A percentile compares a stretch with the other conserved stretches of the same genome.
Conservation (phyloP, 2,329 filamentous ascomycete species). For the Aspergillus pseudoglaucus region DNA sequence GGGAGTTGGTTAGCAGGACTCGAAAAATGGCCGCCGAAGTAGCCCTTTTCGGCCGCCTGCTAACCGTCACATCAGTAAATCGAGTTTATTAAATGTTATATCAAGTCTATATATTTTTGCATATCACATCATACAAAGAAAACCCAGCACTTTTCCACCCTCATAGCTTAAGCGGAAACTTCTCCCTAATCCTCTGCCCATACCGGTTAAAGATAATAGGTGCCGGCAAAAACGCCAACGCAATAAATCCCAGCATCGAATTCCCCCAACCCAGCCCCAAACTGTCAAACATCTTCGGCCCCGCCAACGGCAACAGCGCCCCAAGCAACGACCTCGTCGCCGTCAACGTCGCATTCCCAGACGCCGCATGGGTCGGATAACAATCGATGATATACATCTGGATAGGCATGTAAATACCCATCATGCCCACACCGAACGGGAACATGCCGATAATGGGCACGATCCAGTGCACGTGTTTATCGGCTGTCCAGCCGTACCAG, state of each 20-base stretch:
- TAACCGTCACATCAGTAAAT: too few relatives aligned
- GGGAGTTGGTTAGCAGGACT: too few relatives aligned
- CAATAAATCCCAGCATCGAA: constrained; percentile 48
- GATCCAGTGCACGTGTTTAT: constrained; percentile 49
- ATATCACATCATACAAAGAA: not conserved
- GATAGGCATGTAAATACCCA: constrained; percentile 45
- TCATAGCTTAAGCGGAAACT: not conserved
- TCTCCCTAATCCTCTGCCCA: constrained; percentile 17
- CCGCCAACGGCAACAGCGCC: constrained; percentile 55
- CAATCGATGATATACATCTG: constrained; percentile 58
- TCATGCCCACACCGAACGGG: constrained; percentile 49
- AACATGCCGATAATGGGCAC: constrained; percentile 52
- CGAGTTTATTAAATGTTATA: not conserved
- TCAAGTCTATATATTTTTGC: not conserved
- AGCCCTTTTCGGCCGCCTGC: too few relatives aligned
- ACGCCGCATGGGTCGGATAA: constrained; percentile 39
- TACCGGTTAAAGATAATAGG: constrained; percentile 20
- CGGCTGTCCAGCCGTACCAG: constrained; percentile 51
- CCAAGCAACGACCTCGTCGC: constrained; percentile 49
- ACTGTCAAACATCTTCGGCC: constrained; percentile 40
- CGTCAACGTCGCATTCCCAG: constrained; percentile 47
- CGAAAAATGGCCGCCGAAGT: too few relatives aligned
- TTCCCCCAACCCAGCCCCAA: constrained; percentile 44
- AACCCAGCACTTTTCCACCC: not conserved
- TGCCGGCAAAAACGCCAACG: constrained; percentile 39